Conservation (phyloP, 1,139 yeast genomes). For the Protomyces pachydermus region DNA sequence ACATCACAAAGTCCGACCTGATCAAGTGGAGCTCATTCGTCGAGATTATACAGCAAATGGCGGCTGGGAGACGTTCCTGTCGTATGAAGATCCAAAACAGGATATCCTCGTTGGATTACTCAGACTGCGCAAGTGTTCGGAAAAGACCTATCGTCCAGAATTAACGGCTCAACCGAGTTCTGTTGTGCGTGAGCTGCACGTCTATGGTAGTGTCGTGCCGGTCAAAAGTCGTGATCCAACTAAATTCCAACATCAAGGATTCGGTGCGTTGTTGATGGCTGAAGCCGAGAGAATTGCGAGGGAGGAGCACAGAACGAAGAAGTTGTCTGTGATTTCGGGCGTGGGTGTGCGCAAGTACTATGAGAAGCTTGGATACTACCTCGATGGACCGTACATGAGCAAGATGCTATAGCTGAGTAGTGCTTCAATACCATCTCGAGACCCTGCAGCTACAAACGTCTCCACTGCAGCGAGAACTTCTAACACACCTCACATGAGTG, state of each 20-base stretch:
- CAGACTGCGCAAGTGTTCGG: constrained; percentile 81
- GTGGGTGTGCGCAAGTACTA: constrained; percentile 97
- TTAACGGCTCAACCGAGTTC: constrained; percentile 80
- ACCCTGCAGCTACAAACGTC: too few relatives aligned
- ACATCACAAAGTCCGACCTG: constrained; percentile 94
- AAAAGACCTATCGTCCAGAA: constrained; percentile 84
- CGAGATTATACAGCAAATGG: constrained; percentile 97
- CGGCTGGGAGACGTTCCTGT: constrained; percentile 96
- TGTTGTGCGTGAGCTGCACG: constrained; percentile 91
- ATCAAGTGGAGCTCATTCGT: constrained; percentile 90
- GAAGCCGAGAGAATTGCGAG: constrained; percentile 94
- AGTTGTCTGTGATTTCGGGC: constrained; percentile 91
- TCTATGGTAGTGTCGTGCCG: constrained; percentile 96
- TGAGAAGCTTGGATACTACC: constrained; percentile 79
- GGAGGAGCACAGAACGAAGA: constrained; percentile 89
- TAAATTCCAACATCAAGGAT: constrained; percentile 98
- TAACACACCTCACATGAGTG: constrained; percentile 5
- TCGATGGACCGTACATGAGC: constrained; percentile 57
- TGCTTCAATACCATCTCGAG: not conserved
- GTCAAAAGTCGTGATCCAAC: constrained; percentile 96
- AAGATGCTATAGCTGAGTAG: constrained; percentile 15
- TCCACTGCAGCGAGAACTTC: not conserved
- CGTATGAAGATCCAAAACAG: constrained; percentile 95
- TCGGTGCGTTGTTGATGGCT: constrained; percentile 95
- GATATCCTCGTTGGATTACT: constrained; percentile 89